Conservation (phyloP, 2,329 filamentous ascomycete genomes). For the Lasiodiplodia theobromae region DNA sequence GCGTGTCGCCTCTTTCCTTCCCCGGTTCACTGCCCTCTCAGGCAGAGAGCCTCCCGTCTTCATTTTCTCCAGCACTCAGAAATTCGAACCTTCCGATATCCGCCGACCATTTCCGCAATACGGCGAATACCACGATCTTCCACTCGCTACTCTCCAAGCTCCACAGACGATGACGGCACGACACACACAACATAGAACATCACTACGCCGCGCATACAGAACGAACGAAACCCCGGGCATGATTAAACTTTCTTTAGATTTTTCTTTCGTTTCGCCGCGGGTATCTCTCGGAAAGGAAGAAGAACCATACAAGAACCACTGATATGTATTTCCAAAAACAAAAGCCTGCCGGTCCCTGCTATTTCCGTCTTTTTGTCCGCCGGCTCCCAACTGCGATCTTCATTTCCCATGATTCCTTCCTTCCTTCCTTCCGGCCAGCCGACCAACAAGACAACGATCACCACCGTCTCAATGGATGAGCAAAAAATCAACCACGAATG, state of each 20-base stretch:
- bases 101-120: neutral
- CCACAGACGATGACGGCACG: neutral
- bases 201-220: neutral
- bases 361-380: neutral
- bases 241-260: neutral
- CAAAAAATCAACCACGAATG: neutral
- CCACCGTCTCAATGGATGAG: too few relatives aligned
- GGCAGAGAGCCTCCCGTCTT: neutral
- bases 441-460: neutral
- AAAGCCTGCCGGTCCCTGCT: neutral
- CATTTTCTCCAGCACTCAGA: neutral
- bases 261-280: conserved; percentile 12
- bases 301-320: neutral
- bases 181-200: neutral
- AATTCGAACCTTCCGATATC: neutral
- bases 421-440: neutral
- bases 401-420: neutral
- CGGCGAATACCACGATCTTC: neutral
- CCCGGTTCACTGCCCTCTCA: neutral
- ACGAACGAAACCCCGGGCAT: neutral
- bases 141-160: neutral
- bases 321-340: conserved; percentile 4
- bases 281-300: neutral
- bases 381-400: neutral
- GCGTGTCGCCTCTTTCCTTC: neutral